These are phyloP conservation scores for Coemansia sp. DNA, from an alignment of 192 early-diverging fungal species.

Conservation along the genomic window DNA sequence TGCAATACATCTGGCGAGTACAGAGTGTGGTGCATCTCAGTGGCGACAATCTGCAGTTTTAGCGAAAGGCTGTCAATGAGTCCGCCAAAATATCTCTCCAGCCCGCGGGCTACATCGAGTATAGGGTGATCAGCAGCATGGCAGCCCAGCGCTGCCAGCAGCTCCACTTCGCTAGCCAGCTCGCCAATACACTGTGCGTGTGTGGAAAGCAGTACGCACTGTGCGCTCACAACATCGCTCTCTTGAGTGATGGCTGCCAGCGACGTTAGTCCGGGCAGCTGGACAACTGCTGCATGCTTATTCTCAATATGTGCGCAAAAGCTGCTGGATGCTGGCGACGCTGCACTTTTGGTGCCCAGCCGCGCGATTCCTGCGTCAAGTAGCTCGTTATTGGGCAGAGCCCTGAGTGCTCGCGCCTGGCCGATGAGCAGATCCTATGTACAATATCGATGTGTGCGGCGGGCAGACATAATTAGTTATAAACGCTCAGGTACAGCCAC, in stretches of 20 bases:
- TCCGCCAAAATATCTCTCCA: conserved; percentile 52
- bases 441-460: neutral
- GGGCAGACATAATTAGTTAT: neutral
- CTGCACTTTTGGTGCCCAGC: neutral
- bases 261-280: conserved; percentile 14
- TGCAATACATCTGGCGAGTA: conserved; percentile 30
- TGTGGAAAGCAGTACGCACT: conserved; percentile 26
- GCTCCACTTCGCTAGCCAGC: conserved; percentile 25
- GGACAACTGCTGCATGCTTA: conserved; percentile 17
- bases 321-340: neutral
- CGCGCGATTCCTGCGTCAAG: neutral
- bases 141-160: conserved; percentile 19
- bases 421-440: conserved; percentile 28
- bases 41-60: conserved; percentile 35
- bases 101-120: conserved; percentile 28
- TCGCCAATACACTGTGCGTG: conserved; percentile 33
- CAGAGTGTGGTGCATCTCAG: conserved; percentile 45
- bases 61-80: conserved; percentile 48
- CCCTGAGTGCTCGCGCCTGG: conserved; percentile 16
- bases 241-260: conserved; percentile 6
- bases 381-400: neutral
- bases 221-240: conserved; percentile 12
- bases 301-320: conserved; percentile 18
- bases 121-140: conserved; percentile 30
- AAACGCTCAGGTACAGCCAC: neutral